Conservation (phyloP, 108 stramenopile genomes). For the Aurantiochytrium sp. region DNA sequence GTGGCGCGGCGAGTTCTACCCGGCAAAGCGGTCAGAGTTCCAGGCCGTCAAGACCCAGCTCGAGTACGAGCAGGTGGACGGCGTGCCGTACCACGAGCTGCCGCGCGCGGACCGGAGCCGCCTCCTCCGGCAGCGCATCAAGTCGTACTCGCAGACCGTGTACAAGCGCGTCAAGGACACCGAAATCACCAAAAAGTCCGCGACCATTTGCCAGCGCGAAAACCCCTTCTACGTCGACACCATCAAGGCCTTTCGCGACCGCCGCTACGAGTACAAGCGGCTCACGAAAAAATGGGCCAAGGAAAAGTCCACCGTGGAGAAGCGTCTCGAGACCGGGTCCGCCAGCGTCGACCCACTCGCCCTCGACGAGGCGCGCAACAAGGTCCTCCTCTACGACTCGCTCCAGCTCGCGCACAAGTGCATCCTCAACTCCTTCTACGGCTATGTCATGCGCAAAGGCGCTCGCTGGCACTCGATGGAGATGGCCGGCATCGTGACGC, state of each 20-base stretch:
- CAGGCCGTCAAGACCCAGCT: constrained; percentile 81
- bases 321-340: constrained; percentile 63
- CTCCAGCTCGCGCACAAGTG: constrained; percentile 99
- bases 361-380: constrained; percentile 84
- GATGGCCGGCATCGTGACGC: constrained; percentile 99
- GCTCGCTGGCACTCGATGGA: constrained; percentile 99
- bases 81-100: constrained; percentile 70
- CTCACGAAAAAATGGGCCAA: constrained; percentile 91
- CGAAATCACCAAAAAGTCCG: constrained; percentile 77
- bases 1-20: constrained; percentile 93
- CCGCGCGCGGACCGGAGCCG: constrained; percentile 72
- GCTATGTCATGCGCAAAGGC: constrained; percentile 99
- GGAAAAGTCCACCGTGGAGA: constrained; percentile 41
- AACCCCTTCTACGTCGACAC: constrained; percentile 99
- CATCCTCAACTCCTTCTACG: constrained; percentile 93
- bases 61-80: constrained; percentile 69
- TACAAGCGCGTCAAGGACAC: constrained; percentile 94
- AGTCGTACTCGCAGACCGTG: constrained; percentile 85
- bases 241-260: constrained; percentile 93
- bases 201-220: constrained; percentile 96
- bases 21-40: constrained; percentile 77
- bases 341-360: constrained; percentile 38
- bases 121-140: constrained; percentile 71
- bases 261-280: constrained; percentile 95
- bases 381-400: constrained; percentile 86